Evolutionary conservation across 2,329 filamentous ascomycete genomes (phyloP), one percentile per base, ranked within the genome.

Genomic region (Sclerotiophoma versabilis): DNA sequence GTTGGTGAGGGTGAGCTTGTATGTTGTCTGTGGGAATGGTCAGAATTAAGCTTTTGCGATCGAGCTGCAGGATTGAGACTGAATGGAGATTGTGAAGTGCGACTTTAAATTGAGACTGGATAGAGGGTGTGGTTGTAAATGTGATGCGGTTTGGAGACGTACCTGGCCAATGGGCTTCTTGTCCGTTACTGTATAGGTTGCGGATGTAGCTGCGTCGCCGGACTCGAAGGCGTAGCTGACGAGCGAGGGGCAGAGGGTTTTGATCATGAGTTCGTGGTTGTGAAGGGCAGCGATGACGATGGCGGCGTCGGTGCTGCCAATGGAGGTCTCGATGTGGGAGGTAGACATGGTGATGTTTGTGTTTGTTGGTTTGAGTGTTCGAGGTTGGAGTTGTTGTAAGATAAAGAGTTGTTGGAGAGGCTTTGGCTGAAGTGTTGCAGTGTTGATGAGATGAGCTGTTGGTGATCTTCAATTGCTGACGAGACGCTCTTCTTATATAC

Each of bases 221-320:
- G 70, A 71, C 6, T 69, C 60, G 54, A 75, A 69, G 11, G 63
- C 54, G 58, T 73, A 72, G 54, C 65, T 68, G 43, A 75, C 60
- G 37, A 75, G 64, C 0, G 67, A 65, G 2, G 74, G 73, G 32
- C 69, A 73, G 17, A 76, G 68, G 9, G 72, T 74, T 45, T 70
- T 71, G 63, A 77, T 76, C 70, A 76, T 75, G 43, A 71, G 61
- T 5, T 74, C 73, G 58, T 76, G 75, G 65, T 74, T 73, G 68
- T 76, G 74, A 5, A 76, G 69, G 15, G 70, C 69, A 41, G 64
- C 59, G 49, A 76, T 65, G 58, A 76, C 66, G 42, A 62, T 49
- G 12, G 58, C 41, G 48, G 60, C 54, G 34, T 59, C 42, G 42
- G 72, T 46, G 55, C 61, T 60, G 43, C 65, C 54, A 38, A 77